Percentiles rank a stretch among this genome's conserved stretches.
These are phyloP conservation scores for Graphilbum sp. DNA, from an alignment of 2,329 filamentous ascomycete genomes.

Conservation along the genomic window DNA sequence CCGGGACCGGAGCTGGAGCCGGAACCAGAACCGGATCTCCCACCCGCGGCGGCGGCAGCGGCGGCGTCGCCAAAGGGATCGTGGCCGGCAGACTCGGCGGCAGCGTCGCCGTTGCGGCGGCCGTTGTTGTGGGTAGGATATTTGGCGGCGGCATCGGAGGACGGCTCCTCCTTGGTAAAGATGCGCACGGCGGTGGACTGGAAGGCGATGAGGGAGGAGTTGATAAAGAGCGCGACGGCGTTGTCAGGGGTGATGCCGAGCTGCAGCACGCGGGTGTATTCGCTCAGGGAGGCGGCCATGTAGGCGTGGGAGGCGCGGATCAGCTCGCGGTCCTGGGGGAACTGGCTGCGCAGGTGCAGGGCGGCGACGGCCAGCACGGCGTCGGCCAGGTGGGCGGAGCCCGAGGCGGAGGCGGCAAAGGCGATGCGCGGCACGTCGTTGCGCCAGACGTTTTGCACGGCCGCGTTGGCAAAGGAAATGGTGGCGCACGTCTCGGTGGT, in stretches of 20 bases:
- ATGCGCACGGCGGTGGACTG: conserved; percentile 47
- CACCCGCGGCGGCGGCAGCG: no score
- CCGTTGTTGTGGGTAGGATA: no score
- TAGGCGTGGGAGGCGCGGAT: conserved; percentile 47
- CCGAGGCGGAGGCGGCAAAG: conserved; percentile 24
- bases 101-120: no score
- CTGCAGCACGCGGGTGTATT: conserved; percentile 40
- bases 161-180: conserved; percentile 40
- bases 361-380: conserved; percentile 48
- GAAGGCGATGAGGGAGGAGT: conserved; percentile 48
- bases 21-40: background rate
- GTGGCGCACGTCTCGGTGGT: conserved; percentile 44
- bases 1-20: no score
- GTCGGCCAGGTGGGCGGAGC: conserved; percentile 35
- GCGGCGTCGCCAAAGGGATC: no score
- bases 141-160: no score
- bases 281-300: conserved; percentile 44
- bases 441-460: conserved; percentile 41
- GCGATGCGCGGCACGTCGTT: conserved; percentile 43
- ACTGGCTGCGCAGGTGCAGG: conserved; percentile 39
- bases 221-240: conserved; percentile 46
- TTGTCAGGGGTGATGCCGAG: conserved; percentile 41
- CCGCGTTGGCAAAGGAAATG: conserved; percentile 34
- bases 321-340: conserved; percentile 42
- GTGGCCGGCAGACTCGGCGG: no score